Evolutionary conservation across 495 filamentous ascomycete species (phyloP).

Genomic region (Aspergillus asperescens): DNA sequence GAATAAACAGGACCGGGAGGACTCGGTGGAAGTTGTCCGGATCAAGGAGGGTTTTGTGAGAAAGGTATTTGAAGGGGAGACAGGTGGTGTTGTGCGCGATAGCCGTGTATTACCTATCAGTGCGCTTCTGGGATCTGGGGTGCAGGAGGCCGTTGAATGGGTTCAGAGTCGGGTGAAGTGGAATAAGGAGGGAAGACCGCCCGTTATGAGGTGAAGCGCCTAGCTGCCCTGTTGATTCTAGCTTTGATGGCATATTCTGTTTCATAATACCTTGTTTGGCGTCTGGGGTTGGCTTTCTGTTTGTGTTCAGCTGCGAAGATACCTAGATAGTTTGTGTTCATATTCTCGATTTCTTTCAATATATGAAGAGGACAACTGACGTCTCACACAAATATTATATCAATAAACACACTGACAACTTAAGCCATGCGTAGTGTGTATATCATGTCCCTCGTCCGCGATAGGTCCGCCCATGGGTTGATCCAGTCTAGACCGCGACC

Average conservation of each 20-base stretch:
- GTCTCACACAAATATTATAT: background rate
- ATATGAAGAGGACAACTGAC: background rate
- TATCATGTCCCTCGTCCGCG: background rate
- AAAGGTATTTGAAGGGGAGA: constrained; percentile 90
- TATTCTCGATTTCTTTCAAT: background rate
- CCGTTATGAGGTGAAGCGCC: constrained; percentile 89
- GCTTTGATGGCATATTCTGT: background rate
- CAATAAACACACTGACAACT: background rate
- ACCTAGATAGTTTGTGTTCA: constrained; percentile 19
- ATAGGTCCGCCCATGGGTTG: background rate
- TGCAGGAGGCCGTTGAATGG: constrained; percentile 95
- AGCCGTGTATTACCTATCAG: constrained; percentile 86
- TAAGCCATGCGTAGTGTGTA: background rate
- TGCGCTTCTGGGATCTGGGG: constrained; percentile 85
- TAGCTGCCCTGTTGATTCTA: too few species aligned
- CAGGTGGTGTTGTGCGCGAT: constrained; percentile 77
- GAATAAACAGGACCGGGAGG: constrained; percentile 96
- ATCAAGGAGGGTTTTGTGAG: constrained; percentile 95
- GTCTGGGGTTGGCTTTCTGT: constrained; percentile 1
- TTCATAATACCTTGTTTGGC: constrained; percentile 16
- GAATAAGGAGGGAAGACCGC: constrained; percentile 90
- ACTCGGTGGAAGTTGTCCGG: constrained; percentile 92
- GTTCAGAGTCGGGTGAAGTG: constrained; percentile 83
- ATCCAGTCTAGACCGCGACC: background rate
- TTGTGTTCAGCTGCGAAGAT: constrained; percentile 17